Base-by-base conservation (phyloP, 257 asterid genomes). In the Thymus quinquecostatus region DNA sequence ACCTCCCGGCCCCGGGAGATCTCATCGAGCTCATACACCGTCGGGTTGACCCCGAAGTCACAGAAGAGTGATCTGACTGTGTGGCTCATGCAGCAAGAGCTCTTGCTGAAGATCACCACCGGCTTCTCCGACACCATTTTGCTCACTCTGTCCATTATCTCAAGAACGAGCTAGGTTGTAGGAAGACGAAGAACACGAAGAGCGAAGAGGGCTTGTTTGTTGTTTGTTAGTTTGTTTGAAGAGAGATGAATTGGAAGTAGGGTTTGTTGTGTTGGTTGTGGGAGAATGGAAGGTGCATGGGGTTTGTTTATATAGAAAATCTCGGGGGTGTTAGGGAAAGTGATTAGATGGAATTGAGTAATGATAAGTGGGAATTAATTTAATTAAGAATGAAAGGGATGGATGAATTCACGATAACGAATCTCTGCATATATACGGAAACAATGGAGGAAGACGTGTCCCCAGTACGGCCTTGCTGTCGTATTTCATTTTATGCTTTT, bases 1-100 rank as follows among this genome's bases (percentile, higher is more conserved):
- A 85, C 68, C 6, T 85, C 85, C 0, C 77, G 47, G 2, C 89
- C 89, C 50, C 72, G 55, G 0, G 73, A 21, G 28, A 84, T 79
- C 77, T 81, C 83, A 28, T 84, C 86, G 8, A 84, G 83, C 86
- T 84, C 88, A 76, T 81, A 75, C 6, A 79, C 84, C 33, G 7
- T 77, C 0, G 83, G 86, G 21, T 79, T 81, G 0, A 77, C 88
- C 1, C 88, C 88, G 29, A 84, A 81, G 6, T 81, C 84, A 0
- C 34, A 12, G 28, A 84, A 77, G 53, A 84, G 86, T 2, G 86
- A 67, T 7, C 74, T 36, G 4, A 84, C 30, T 0, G 82, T 74
- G 82, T 84, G 88, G 80, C 84, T 79, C 78, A 84, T 84, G 83
- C 88, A 84, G 73, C 88, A 84, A 7, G 81, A 62, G 70, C 80